Percentiles rank a stretch among this genome's conserved stretches.
phyloP scores from a whole-genome alignment of 768 basidiomycete species.

The Tylopilus plumbeoviolaceoides region DNA sequence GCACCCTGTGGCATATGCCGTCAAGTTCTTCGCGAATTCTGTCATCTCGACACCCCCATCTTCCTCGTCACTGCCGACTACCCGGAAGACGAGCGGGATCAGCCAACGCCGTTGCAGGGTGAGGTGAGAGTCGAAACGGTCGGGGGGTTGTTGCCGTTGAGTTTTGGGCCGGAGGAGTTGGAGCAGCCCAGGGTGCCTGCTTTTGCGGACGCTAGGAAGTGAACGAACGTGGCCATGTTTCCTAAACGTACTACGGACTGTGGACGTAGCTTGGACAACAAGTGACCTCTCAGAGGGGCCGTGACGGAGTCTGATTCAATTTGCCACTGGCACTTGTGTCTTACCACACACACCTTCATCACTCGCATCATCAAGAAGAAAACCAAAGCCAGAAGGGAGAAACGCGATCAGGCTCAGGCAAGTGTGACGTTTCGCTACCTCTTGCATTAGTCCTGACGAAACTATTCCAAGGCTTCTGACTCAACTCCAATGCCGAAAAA shows the following conservation, averaged over 20 bases:
- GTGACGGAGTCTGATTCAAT: not conserved
- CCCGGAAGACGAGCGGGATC: slow-evolving; percentile 33
- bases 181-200: slow-evolving; percentile 39
- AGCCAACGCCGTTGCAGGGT: slow-evolving; percentile 23
- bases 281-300: not conserved
- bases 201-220: not conserved
- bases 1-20: slow-evolving; percentile 95
- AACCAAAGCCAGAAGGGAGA: not conserved
- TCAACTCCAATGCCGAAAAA: not conserved
- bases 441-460: no score
- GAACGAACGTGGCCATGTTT: not conserved
- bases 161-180: slow-evolving; percentile 86
- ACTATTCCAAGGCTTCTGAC: not conserved
- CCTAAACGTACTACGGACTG: no score
- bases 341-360: not conserved
- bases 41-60: slow-evolving; percentile 65
- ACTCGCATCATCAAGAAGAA: slow-evolving; percentile 5
- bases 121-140: slow-evolving; percentile 61
- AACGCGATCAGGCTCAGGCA: not conserved
- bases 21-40: slow-evolving; percentile 88
- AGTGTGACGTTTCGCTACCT: not conserved
- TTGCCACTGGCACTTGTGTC: not conserved
- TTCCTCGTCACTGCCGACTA: slow-evolving; percentile 67
- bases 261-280: no score
- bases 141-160: slow-evolving; percentile 72